These are phyloP conservation scores for Cochlearia excelsa DNA, from an alignment of 345 rosid species.

Conservation along the genomic window DNA sequence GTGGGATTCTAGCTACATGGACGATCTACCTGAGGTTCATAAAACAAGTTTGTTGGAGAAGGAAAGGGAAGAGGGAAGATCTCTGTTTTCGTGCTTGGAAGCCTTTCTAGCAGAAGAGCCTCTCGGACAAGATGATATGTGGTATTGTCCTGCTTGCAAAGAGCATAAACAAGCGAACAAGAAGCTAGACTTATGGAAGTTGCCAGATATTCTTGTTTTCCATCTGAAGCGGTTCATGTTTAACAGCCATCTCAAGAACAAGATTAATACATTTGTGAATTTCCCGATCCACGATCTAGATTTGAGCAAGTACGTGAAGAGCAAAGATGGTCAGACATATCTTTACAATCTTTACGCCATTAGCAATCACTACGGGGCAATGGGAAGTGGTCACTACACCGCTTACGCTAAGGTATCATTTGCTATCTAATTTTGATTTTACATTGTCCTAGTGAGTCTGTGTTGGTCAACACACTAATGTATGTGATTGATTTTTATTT, in stretches of 20 bases:
- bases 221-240: slow-evolving; percentile 91
- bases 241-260: slow-evolving; percentile 87
- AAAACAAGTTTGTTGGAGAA: slow-evolving; percentile 76
- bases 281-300: slow-evolving; percentile 87
- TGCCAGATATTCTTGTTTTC: slow-evolving; percentile 91
- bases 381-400: slow-evolving; percentile 97
- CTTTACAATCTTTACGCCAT: slow-evolving; percentile 76
- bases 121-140: slow-evolving; percentile 97
- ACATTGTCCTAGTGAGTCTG: background rate
- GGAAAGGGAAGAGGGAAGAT: slow-evolving; percentile 83
- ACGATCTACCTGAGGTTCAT: slow-evolving; percentile 79
- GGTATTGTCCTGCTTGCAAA: slow-evolving; percentile 95
- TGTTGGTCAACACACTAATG: too few relatives aligned
- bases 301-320: slow-evolving; percentile 70
- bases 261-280: slow-evolving; percentile 86
- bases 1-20: slow-evolving; percentile 79
- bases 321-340: slow-evolving; percentile 56
- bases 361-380: slow-evolving; percentile 96
- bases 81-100: slow-evolving; percentile 90
- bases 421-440: slow-evolving; percentile 3
- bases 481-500: background rate
- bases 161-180: slow-evolving; percentile 94
- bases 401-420: slow-evolving; percentile 83
- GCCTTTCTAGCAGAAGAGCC: slow-evolving; percentile 97
- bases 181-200: slow-evolving; percentile 89